phyloP scores from a whole-genome alignment of 2,329 filamentous ascomycete species.

The Clarireedia homoeocarpa region DNA sequence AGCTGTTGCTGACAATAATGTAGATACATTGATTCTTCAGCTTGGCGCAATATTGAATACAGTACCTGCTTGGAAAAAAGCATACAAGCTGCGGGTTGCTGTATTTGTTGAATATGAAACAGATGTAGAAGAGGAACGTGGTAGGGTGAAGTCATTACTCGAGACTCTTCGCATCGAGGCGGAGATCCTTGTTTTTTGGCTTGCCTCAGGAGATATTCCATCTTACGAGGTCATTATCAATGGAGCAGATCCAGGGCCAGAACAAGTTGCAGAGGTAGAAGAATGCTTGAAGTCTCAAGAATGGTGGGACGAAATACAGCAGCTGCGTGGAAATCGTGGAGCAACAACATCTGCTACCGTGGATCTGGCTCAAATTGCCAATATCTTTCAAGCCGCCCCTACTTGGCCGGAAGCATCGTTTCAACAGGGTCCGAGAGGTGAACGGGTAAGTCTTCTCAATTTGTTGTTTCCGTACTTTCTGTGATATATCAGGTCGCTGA shows the following conservation, averaged over 20 bases:
- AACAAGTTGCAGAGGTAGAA: conserved; percentile 54
- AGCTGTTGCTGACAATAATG: conserved; percentile 27
- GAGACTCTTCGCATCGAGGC: conserved; percentile 78
- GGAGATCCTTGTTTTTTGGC: conserved; percentile 71
- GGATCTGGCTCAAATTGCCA: conserved; percentile 36
- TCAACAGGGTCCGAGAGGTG: conserved; percentile 40
- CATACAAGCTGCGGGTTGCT: conserved; percentile 65
- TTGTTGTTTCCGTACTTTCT: not conserved
- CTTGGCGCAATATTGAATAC: conserved; percentile 78
- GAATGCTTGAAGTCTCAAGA: conserved; percentile 61
- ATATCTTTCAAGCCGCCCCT: conserved; percentile 34
- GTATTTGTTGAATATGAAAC: conserved; percentile 87
- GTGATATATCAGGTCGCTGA: not conserved
- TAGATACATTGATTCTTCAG: conserved; percentile 73
- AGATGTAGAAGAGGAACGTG: conserved; percentile 72
- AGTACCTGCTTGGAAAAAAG: conserved; percentile 70
- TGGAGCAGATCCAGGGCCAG: conserved; percentile 48
- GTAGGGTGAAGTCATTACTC: conserved; percentile 63
- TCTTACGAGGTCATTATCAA: conserved; percentile 76
- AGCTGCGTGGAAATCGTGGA: conserved; percentile 36
- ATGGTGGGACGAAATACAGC: conserved; percentile 76
- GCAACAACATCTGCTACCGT: conserved; percentile 29
- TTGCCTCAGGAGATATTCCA: conserved; percentile 63
- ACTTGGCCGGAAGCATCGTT: conserved; percentile 47
- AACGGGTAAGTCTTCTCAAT: conserved; percentile 19